A percentile compares a stretch with the other conserved stretches of the same genome.
These are phyloP conservation scores for Phalaenopsis aphrodite DNA, from an alignment of 106 monocot genomes.

Conservation along the genomic window DNA sequence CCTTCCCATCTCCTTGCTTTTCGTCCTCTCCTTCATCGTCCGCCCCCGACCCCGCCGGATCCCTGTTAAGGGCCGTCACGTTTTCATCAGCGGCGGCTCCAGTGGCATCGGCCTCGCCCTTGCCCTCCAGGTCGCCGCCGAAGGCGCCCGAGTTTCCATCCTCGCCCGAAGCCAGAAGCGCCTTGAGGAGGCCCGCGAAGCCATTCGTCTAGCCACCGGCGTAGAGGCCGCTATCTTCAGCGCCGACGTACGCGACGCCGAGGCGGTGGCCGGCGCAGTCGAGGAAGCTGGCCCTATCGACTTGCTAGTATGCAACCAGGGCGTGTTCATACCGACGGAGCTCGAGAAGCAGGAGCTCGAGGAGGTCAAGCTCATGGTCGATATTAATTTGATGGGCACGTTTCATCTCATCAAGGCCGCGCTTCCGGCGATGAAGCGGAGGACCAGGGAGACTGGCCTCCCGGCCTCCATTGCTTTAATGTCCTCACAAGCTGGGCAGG, in stretches of 20 bases:
- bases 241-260: constrained; percentile 61
- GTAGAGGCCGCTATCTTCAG: constrained; percentile 26
- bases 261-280: constrained; percentile 40
- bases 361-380: constrained; percentile 65
- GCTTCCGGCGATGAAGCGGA: constrained; percentile 57
- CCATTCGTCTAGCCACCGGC: constrained; percentile 54
- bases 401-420: constrained; percentile 72
- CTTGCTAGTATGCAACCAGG: constrained; percentile 64
- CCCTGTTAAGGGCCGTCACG: constrained; percentile 64
- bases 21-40: constrained; percentile 34
- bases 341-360: constrained; percentile 50
- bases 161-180: constrained; percentile 37
- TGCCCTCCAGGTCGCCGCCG: constrained; percentile 30
- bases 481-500: constrained; percentile 85
- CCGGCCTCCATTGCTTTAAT: constrained; percentile 66
- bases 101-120: constrained; percentile 74
- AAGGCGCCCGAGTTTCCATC: constrained; percentile 68
- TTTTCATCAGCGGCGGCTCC: constrained; percentile 73
- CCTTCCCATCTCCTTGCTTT: constrained; percentile 11
- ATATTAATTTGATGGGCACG: constrained; percentile 75
- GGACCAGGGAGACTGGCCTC: constrained; percentile 19
- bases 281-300: constrained; percentile 58
- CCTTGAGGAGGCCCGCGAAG: constrained; percentile 47
- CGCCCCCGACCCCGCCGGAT: constrained; percentile 42
- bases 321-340: constrained; percentile 50